Conservation (phyloP, 257 asterid species). For the Solanum chmielewskii region DNA sequence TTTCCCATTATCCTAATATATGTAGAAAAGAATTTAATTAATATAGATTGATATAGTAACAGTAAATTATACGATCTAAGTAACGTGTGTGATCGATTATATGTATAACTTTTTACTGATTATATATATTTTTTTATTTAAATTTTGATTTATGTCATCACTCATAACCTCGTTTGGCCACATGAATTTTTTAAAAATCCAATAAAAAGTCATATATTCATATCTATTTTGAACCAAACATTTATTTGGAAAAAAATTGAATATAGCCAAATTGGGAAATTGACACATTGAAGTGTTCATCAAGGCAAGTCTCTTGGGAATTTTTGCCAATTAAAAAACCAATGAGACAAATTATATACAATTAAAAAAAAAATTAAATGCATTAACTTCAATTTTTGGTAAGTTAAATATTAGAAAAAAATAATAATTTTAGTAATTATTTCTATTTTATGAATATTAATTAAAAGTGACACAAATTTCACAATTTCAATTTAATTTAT, state of each 20-base stretch:
- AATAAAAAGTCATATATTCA: neutral
- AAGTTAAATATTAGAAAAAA: neutral
- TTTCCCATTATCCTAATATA: neutral
- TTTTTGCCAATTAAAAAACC: neutral
- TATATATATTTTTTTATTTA: too few species aligned
- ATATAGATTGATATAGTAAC: neutral
- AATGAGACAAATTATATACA: neutral
- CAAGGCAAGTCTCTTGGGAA: neutral
- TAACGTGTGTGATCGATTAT: neutral
- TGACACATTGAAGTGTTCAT: neutral
- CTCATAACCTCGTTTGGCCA: neutral
- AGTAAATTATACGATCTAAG: too few species aligned
- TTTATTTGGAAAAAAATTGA: neutral
- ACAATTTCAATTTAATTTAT: neutral
- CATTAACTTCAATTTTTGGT: neutral
- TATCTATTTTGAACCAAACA: neutral
- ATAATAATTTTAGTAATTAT: neutral
- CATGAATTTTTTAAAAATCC: neutral
- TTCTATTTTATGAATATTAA: neutral
- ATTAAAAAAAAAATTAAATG: neutral
- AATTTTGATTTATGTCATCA: neutral
- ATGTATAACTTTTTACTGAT: neutral
- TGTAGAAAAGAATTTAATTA: neutral
- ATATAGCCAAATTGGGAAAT: neutral
- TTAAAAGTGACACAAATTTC: neutral